Base-by-base conservation (phyloP, 306 rosid species). In the Citrullus amarus region DNA sequence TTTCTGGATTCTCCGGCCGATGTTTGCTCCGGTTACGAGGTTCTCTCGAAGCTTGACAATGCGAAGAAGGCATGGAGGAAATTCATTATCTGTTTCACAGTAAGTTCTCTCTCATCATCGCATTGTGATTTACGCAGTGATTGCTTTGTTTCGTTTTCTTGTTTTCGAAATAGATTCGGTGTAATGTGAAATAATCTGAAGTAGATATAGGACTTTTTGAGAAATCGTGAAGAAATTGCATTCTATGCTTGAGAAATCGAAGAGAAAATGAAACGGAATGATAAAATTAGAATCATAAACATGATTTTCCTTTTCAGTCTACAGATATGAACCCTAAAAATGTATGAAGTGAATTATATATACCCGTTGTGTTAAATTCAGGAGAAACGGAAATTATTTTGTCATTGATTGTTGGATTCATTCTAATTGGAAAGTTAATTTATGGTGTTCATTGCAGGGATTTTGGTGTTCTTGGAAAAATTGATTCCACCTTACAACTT, bases 1-100 rank as follows among this genome's bases (percentile, higher is more conserved):
- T 90, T 86, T 36, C 68, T 88, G 71, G 86, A 79, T 8, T 79
- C 91, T 0, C 89, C 91, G 1, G 84, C 76, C 22, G 67, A 78
- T 56, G 71, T 81, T 41, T 79, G 70, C 16, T 72, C 62, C 6
- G 70, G 81, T 46, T 73, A 79, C 50, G 78, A 61, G 12, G 74
- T 85, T 61, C 38, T 81, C 53, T 84, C 76, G 30, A 85, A 83
- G 54, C 82, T 90, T 30, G 84, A 78, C 12, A 83, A 55, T 54
- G 78, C 79, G 58, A 81, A 81, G 56, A 88, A 78, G 71, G 79
- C 81, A 0, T 79, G 86, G 82, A 76, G 67, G 58, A 82, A 79
- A 77, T 83, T 81, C 80, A 44, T 85, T 10, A 44, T 74, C 5
- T 82, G 88, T 86, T 83, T 86, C 84, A 51, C 78, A 50, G 84